These are phyloP conservation scores for Leccinum fuscescens DNA, from an alignment of 1,284 basidiomycete genomes.

Conservation along the genomic window DNA sequence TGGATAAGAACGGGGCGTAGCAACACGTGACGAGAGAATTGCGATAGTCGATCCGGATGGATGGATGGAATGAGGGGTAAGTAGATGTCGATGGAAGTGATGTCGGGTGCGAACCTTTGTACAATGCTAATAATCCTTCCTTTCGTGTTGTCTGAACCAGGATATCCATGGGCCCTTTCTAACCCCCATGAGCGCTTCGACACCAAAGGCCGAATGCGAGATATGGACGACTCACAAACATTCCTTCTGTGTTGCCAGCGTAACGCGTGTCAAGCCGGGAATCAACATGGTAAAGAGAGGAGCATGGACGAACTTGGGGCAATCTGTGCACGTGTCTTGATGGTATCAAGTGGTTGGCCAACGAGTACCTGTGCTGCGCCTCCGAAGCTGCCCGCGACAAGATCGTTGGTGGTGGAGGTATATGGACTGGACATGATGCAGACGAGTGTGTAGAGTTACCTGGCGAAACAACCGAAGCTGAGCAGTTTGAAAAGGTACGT, in stretches of 20 bases:
- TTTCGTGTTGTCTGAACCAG: constrained; percentile 76
- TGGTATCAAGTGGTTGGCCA: constrained; percentile 85
- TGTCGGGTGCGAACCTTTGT: constrained; percentile 66
- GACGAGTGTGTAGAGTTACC: not conserved
- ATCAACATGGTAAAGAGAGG: not conserved
- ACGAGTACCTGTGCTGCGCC: constrained; percentile 82
- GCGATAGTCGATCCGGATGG: not conserved
- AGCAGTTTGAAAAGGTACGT: not conserved
- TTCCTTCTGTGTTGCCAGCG: constrained; percentile 50
- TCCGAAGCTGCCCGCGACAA: constrained; percentile 75
- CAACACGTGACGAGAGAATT: not conserved
- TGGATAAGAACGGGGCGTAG: not conserved
- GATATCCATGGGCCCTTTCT: constrained; percentile 94
- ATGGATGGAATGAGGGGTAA: not conserved
- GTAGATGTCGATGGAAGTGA: not conserved
- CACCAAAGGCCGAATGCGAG: not conserved
- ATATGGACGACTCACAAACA: constrained; percentile 63
- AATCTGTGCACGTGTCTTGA: constrained; percentile 81
- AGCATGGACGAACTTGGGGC: constrained; percentile 59
- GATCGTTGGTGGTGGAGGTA: constrained; percentile 63
- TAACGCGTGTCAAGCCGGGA: not conserved
- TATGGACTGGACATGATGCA: constrained; percentile 24
- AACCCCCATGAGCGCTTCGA: not conserved
- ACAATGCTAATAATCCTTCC: constrained; percentile 87
- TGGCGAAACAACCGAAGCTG: not conserved